phyloP scores from a whole-genome alignment of 441 rosid genomes.

The Croton laevigatus region DNA sequence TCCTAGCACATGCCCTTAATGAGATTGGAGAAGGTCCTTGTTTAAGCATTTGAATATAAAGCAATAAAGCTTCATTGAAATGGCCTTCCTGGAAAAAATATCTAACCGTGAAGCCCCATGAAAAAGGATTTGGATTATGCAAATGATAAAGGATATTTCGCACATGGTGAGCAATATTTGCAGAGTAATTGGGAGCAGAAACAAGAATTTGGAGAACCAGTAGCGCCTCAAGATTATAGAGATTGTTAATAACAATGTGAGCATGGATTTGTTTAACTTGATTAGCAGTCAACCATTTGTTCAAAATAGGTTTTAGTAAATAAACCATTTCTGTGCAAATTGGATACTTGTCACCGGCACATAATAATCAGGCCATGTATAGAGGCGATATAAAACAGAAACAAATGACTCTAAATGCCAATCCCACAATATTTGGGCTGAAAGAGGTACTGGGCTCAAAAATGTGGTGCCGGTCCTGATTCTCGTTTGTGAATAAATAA shows the following conservation, averaged over 20 bases:
- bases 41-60: slow-evolving; percentile 47
- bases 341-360: too few relatives aligned
- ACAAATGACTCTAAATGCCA: too few relatives aligned
- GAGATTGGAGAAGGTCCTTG: slow-evolving; percentile 43
- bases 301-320: slow-evolving; percentile 30
- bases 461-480: too few relatives aligned
- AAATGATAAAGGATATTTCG: slow-evolving; percentile 35
- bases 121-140: slow-evolving; percentile 38
- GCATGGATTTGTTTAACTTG: slow-evolving; percentile 55
- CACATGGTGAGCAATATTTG: slow-evolving; percentile 33
- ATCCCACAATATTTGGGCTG: too few relatives aligned
- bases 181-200: slow-evolving; percentile 34
- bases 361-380: too few relatives aligned
- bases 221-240: slow-evolving; percentile 37
- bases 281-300: slow-evolving; percentile 24
- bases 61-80: slow-evolving; percentile 43
- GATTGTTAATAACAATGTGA: slow-evolving; percentile 34
- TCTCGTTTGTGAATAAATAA: too few relatives aligned
- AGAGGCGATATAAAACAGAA: too few relatives aligned
- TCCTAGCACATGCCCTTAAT: slow-evolving; percentile 58
- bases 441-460: too few relatives aligned
- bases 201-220: slow-evolving; percentile 45
- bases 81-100: slow-evolving; percentile 52
- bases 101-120: slow-evolving; percentile 61
- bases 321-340: too few relatives aligned